Evolutionary conservation across 371 early-diverging fungal species (phyloP), one percentile per base, ranked within the genome.

Genomic region (Syncephalis plumigaleata): DNA sequence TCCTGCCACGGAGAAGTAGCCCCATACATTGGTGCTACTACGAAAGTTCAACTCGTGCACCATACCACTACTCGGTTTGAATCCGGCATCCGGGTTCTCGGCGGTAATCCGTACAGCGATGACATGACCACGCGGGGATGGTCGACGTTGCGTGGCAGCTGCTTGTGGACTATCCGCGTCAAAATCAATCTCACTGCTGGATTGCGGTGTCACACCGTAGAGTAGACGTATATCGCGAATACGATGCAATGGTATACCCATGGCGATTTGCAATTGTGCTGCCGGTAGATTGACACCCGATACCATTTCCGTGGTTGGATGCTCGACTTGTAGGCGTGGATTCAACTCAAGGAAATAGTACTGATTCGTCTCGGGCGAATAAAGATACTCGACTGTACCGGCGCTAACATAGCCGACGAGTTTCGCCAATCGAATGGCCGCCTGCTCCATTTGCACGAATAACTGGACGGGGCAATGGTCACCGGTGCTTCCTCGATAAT

Each of bases 321-420:
- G 99, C 73, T 99, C 99, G 22, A 99, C 99, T 67, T 99, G 99
- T 54, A 98, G 65, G 52, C 99, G 74, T 26, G 98, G 92, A 70
- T 99, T 99, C 45, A 97, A 69, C 68, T 98, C 99, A 49, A 98
- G 66, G 66, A 98, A 98, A 69, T 85, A 97, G 70, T 84, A 94
- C 50, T 84, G 65, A 51, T 86, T 80, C 36, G 80, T 79, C 0
- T 73, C 74, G 39, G 85, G 81, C 48, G 83, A 81, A 68, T 89
- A 96, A 25, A 98, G 71, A 55, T 95, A 98, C 68, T 98, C 99
- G 48, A 98, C 94, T 0, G 98, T 98, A 64, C 95, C 94, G 9
- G 96, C 95, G 52, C 84, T 85, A 48, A 84, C 87, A 54, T 98
- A 98, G 21, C 94, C 92, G 47, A 95, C 93, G 42, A 89, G 61